Conservation (phyloP, 352 stramenopile species). For the Poterioochromonas sp. region DNA sequence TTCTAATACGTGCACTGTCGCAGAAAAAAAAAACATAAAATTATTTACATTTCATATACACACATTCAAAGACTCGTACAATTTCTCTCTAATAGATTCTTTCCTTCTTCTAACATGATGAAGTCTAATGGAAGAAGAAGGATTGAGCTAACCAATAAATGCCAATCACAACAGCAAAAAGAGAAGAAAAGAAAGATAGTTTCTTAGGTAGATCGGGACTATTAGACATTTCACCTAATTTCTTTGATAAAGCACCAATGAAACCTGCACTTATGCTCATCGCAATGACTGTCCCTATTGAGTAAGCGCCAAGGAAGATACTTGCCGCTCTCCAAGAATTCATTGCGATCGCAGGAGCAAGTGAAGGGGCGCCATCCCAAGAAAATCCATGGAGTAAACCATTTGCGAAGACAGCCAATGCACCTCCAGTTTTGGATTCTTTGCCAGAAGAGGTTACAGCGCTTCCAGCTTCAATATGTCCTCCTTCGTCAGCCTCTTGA, state of each 20-base stretch:
- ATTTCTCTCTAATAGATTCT: too few relatives aligned
- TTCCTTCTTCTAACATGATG: too few relatives aligned
- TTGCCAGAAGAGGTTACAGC: not conserved
- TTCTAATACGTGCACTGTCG: too few relatives aligned
- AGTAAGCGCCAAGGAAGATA: conserved; percentile 62
- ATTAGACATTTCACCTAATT: conserved; percentile 57
- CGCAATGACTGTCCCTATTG: conserved; percentile 56
- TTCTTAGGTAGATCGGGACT: conserved; percentile 63
- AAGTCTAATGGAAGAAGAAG: too few relatives aligned
- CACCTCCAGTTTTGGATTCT: not conserved
- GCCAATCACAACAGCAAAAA: conserved; percentile 64
- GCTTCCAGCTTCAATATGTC: conserved; percentile 20
- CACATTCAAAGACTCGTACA: too few relatives aligned
- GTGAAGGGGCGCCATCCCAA: conserved; percentile 62
- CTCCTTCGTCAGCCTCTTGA: conserved; percentile 46
- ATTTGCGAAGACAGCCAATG: conserved; percentile 58
- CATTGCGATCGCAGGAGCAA: conserved; percentile 61
- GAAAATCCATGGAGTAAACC: conserved; percentile 68
- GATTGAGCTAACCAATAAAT: conserved; percentile 9
- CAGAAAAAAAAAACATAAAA: too few relatives aligned
- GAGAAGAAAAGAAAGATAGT: conserved; percentile 56
- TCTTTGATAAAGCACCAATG: conserved; percentile 61
- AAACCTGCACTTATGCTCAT: conserved; percentile 62
- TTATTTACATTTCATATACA: too few relatives aligned
- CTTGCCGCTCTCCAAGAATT: conserved; percentile 58